Evolutionary conservation across 2,329 filamentous ascomycete genomes (phyloP).

Genomic region (Sclerotinia glacialis): DNA sequence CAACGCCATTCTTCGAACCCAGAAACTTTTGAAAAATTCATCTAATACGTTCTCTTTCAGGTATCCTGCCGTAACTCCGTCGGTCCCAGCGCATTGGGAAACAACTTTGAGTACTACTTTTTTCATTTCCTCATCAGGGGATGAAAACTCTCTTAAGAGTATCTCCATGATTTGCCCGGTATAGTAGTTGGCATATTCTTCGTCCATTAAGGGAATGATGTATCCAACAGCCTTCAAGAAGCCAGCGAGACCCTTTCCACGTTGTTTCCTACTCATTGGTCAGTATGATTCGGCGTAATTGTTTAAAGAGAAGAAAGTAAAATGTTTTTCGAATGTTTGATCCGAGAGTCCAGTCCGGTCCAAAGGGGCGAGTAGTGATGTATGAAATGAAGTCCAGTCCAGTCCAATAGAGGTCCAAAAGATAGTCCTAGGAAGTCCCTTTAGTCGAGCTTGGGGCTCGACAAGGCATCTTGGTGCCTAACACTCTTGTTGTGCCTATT

Average conservation of each 20-base stretch:
- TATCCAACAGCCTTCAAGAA: conserved; percentile 97
- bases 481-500: too few species aligned
- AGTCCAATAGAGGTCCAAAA: too few species aligned
- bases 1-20: conserved; percentile 93
- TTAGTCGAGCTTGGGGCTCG: too few species aligned
- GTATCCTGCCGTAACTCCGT: conserved; percentile 91
- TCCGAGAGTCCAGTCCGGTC: too few species aligned
- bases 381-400: too few species aligned
- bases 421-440: too few species aligned
- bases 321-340: too few species aligned
- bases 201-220: conserved; percentile 98
- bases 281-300: too few species aligned
- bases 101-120: conserved; percentile 98
- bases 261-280: conserved; percentile 66
- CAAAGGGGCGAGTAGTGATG: too few species aligned
- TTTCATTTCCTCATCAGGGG: conserved; percentile 99
- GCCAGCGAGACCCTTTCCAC: conserved; percentile 90
- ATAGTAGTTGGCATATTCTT: conserved; percentile 99
- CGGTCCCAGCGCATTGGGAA: conserved; percentile 89
- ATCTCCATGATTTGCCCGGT: conserved; percentile 99
- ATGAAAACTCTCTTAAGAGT: conserved; percentile 89
- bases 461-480: too few species aligned
- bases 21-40: conserved; percentile 99
- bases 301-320: too few species aligned
- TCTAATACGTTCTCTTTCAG: conserved; percentile 92